Evolutionary conservation across 805 yeast genomes (phyloP), one percentile per base, ranked within the genome.

Genomic region (Ogataea polymorpha): DNA sequence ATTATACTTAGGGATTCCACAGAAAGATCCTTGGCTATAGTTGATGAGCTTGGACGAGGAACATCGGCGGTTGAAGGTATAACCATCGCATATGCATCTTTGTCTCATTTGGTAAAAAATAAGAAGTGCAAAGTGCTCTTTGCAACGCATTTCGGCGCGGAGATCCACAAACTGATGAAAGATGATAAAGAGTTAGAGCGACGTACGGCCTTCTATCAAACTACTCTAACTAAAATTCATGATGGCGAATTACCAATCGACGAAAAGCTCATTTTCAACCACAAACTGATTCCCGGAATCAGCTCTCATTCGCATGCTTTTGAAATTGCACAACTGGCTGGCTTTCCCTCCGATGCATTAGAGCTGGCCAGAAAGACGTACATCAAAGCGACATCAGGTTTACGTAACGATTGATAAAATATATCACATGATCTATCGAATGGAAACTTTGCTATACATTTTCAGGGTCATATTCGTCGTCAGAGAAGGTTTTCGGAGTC

Each of bases 31-130:
- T 65, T 89, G 46, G 85, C 91, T 0, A 79, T 89, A 16, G 68
- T 89, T 41, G 96, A 89, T 61, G 96, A 89, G 55, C 79, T 89
- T 16, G 96, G 96, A 1, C 69, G 96, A 40, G 96, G 96, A 0
- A 89, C 96, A 0, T 83, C 95, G 41, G 82, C 87, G 0, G 69
- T 68, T 37, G 96, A 89, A 63, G 96, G 96, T 1, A 68, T 85
- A 4, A 84, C 96, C 1, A 80, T 89, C 40, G 95, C 96, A 1
- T 86, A 70, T 66, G 90, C 95, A 0, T 73, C 90, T 0, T 61
- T 89, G 35, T 60, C 74, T 28, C 75, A 80, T 54, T 62, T 89
- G 40, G 50, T 77, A 11, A 59, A 65, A 15, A 58, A 59, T 4
- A 85, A 81, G 49, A 68, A 74, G 50, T 82, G 93, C 52, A 71